phyloP scores from a whole-genome alignment of 2,329 filamentous ascomycete genomes.

The Xylariaceae sp. region DNA sequence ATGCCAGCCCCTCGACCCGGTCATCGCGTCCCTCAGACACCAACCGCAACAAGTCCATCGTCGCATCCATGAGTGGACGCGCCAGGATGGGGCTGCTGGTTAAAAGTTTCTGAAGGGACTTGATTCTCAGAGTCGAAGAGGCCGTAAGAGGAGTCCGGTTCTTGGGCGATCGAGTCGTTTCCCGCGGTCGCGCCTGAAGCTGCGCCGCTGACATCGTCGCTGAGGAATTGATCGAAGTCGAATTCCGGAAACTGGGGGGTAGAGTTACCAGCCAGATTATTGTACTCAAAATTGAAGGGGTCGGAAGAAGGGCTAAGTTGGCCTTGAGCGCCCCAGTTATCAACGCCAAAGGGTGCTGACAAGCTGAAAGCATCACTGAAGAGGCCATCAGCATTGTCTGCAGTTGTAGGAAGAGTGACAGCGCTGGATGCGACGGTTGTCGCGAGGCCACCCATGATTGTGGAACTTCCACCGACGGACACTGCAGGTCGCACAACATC shows the following conservation, averaged over 20 bases:
- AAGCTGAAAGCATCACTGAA: conserved; percentile 70
- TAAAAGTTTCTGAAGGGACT: conserved; percentile 66
- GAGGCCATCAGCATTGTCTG: conserved; percentile 66
- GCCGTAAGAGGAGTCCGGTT: conserved; percentile 54
- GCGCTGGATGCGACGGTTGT: conserved; percentile 45
- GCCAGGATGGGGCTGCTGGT: conserved; percentile 74
- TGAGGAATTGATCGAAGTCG: conserved; percentile 56
- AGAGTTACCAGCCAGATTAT: conserved; percentile 68
- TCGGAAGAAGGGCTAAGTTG: conserved; percentile 75
- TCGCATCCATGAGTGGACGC: conserved; percentile 75
- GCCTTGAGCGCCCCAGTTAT: conserved; percentile 77
- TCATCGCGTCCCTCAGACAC: conserved; percentile 60
- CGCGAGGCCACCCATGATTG: conserved; percentile 49
- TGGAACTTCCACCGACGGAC: conserved; percentile 79
- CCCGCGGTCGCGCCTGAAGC: conserved; percentile 52
- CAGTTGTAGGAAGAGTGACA: conserved; percentile 55
- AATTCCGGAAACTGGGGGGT: conserved; percentile 48
- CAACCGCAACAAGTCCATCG: conserved; percentile 73
- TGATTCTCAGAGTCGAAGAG: conserved; percentile 62
- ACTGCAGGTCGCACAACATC: conserved; percentile 99
- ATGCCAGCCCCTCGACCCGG: conserved; percentile 45
- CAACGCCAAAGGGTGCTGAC: conserved; percentile 70
- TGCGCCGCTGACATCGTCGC: conserved; percentile 51
- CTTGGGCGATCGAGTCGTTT: conserved; percentile 53
- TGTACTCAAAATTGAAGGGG: conserved; percentile 65